A percentile compares a stretch with the other conserved stretches of the same genome.
These are phyloP conservation scores for Arbutus unedo DNA, from an alignment of 148 eudicot species.

Conservation along the genomic window DNA sequence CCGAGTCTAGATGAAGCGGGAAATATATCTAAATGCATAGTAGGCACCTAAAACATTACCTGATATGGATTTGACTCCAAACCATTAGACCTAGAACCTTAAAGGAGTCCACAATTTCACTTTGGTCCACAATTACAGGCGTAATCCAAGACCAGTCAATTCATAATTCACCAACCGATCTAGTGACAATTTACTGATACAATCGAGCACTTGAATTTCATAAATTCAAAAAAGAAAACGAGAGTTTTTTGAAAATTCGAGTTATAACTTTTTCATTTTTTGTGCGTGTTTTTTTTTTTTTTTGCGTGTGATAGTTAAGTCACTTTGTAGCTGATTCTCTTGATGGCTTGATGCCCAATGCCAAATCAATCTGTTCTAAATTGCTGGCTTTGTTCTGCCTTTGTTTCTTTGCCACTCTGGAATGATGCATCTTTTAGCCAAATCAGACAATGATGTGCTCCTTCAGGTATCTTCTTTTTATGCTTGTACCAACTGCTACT, in stretches of 20 bases:
- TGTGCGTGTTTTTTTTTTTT: neutral
- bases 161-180: neutral
- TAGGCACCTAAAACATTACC: neutral
- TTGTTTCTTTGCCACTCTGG: slow-evolving; percentile 18
- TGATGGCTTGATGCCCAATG: too few relatives aligned
- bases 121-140: neutral
- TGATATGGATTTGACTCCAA: neutral
- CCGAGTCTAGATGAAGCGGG: too few relatives aligned
- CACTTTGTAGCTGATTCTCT: neutral
- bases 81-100: neutral
- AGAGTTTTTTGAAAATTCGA: neutral
- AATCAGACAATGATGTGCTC: slow-evolving; percentile 44
- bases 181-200: neutral
- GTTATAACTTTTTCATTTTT: neutral
- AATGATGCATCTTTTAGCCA: slow-evolving; percentile 41
- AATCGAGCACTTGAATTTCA: neutral
- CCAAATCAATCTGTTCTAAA: neutral
- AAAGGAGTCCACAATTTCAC: neutral
- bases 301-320: neutral
- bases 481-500: neutral
- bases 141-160: neutral
- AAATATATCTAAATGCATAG: neutral
- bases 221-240: neutral
- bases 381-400: neutral
- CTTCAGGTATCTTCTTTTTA: slow-evolving; percentile 19